Conservation (phyloP, 2,329 filamentous ascomycete genomes). For the Chrysoporthe cubensis region DNA sequence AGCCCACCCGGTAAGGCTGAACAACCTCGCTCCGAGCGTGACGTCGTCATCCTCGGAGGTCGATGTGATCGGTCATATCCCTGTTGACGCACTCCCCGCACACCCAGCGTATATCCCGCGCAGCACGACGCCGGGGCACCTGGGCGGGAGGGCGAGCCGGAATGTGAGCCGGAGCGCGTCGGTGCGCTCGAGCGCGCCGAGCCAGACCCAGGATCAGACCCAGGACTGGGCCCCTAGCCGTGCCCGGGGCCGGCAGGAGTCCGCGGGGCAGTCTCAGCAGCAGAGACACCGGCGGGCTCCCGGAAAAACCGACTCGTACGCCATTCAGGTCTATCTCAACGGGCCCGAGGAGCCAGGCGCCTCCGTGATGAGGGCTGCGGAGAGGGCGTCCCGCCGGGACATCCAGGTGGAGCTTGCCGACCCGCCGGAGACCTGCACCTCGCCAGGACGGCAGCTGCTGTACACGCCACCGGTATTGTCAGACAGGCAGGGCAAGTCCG, state of each 20-base stretch:
- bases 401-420: conserved; percentile 4
- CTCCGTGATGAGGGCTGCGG: background rate
- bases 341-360: conserved; percentile 1
- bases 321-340: conserved; percentile 13
- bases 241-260: background rate
- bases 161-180: conserved; percentile 6
- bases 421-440: background rate
- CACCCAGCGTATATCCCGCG: conserved; percentile 55
- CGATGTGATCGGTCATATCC: conserved; percentile 4
- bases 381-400: conserved; percentile 6
- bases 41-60: background rate
- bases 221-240: background rate
- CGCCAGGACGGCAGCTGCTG: conserved; percentile 5
- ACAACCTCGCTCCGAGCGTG: background rate
- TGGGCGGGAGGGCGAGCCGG: conserved; percentile 31
- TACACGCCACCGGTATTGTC: conserved; percentile 2
- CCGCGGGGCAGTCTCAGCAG: no score
- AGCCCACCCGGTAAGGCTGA: conserved; percentile 20
- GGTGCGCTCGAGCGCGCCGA: conserved; percentile 9
- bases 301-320: conserved; percentile 5
- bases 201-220: background rate
- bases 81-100: conserved; percentile 44
- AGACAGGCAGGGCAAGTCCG: conserved; percentile 24
- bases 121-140: conserved; percentile 8
- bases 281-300: background rate